Evolutionary conservation across 2,329 filamentous ascomycete genomes (phyloP).

Genomic region (Ophiostoma fasciatum): DNA sequence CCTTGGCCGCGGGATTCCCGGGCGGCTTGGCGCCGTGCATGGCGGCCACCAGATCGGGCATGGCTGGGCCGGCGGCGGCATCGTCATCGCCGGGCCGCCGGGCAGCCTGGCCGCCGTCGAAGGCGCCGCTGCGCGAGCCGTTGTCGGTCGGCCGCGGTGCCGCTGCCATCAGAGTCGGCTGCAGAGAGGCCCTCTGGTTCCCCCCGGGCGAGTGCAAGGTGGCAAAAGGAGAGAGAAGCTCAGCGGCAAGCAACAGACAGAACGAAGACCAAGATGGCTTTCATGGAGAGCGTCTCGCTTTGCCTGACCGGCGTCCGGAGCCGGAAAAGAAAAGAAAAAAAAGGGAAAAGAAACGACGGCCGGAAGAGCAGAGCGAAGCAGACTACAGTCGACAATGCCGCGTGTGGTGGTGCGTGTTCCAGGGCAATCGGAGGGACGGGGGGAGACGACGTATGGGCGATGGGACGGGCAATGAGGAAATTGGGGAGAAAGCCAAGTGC

Average conservation of each 20-base stretch:
- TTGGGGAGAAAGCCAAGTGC: conserved; percentile 1
- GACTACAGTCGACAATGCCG: not conserved
- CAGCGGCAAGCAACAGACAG: no score
- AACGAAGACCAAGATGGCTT: not conserved
- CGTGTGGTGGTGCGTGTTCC: not conserved
- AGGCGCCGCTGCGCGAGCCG: conserved; percentile 2
- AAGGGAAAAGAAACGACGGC: not conserved
- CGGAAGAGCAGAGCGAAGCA: not conserved
- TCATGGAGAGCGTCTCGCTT: conserved; percentile 3
- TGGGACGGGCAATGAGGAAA: not conserved
- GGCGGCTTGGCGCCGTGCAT: no score
- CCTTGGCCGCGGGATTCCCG: no score
- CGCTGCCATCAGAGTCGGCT: conserved; percentile 9
- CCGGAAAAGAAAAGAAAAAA: conserved; percentile 2
- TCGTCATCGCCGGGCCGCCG: not conserved
- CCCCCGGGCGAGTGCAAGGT: not conserved
- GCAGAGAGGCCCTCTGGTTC: conserved; percentile 2
- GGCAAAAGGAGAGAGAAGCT: not conserved
- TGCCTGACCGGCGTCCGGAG: no score
- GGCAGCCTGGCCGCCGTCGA: no score
- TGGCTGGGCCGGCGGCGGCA: no score
- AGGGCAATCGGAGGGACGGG: no score
- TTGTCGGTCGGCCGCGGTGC: conserved; percentile 4
- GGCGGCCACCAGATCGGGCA: no score
- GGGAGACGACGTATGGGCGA: no score